Base-by-base conservation (phyloP, 805 yeast species). In the Candida hungchunana region DNA sequence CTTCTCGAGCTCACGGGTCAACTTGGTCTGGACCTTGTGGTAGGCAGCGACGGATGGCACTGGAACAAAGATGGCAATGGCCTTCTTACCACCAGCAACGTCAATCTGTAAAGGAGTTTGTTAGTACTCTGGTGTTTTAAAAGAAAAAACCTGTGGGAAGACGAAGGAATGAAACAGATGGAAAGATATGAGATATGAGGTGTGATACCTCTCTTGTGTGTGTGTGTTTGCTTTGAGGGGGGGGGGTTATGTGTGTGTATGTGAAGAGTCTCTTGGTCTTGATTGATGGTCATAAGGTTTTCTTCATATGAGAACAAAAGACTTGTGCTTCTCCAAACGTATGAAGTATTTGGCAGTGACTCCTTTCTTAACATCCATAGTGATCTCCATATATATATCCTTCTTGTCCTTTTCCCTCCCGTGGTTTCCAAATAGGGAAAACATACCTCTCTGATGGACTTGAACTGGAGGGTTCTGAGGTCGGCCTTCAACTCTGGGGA, bases 1-100 rank as follows among this genome's bases (percentile, higher is more conserved):
- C 94, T 90, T 90, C 79, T 90, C 98, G 70, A 90, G 84, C 79
- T 90, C 98, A 77, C 97, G 90, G 77, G 96, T 87, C 69, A 90
- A 82, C 75, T 89, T 84, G 62, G 78, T 78, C 80, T 90, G 98
- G 64, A 90, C 95, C 77, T 82, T 87, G 86, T 89, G 96, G 90
- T 87, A 87, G 57, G 82, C 81, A 56, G 78, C 62, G 67, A 88
- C 79, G 62, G 86, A 77, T 73, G 97, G 97, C 59, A 84, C 95
- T 70, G 98, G 98, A 60, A 90, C 97, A 66, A 93, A 90, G 75
- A 93, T 75, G 69, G 89, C 96, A 68, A 93, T 81, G 61, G 97
- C 97, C 77, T 87, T 87, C 82, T 90, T 90, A 77, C 96, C 96
- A 71, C 95, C 96, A 62, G 88, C 72, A 63, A 89, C 96, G 62